Evolutionary conservation across 169 alveolate species (phyloP), one percentile per base, ranked within the genome.

Genomic region (Plasmodium fragile): DNA sequence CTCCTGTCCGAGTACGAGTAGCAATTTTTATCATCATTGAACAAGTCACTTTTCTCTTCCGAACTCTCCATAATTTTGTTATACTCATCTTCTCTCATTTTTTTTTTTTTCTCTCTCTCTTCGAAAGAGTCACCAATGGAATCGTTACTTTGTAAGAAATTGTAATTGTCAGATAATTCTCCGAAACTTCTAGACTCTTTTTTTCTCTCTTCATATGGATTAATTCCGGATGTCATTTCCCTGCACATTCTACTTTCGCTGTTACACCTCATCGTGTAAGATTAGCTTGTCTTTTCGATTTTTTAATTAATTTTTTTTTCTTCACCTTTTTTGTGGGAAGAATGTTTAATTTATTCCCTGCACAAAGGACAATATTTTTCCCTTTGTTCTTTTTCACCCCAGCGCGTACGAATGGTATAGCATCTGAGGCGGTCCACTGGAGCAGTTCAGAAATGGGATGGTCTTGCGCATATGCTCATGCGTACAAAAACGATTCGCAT

Each of bases 21-120:
- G 34, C 45, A 45, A 85, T 52, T 85, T 75, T 53, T 85, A 5
- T 85, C 80, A 2, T 53, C 70, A 77, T 25, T 16, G 16, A 52
- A 72, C 22, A n/a, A 71, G 59, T 72, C 77, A 52, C 77, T 49
- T 32, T 39, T 75, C 25, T 25, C 75, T 4, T 75, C 93, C 25
- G 43, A 77, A 49, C 73, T 73, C 13, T 85, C 79, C 45, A 49
- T 77, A 53, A 52, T 77, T 49, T 43, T 75, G 36, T 85, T 77
- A 10, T 32, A 4, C 34, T 41, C 69, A 22, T 36, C 36, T 73
- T 53, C 85, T 10, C 41, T 75, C 65, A 34, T 53, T 59, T 65
- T 34, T 30, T 82, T 59, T 69, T 13, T 59, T 59, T 82, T 32
- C 65, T 59, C 65, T 59, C 72, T 82, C 72, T 65, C 72, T 82